These are phyloP conservation scores for Pisolithus orientalis DNA, from an alignment of 768 basidiomycete species.

Conservation along the genomic window DNA sequence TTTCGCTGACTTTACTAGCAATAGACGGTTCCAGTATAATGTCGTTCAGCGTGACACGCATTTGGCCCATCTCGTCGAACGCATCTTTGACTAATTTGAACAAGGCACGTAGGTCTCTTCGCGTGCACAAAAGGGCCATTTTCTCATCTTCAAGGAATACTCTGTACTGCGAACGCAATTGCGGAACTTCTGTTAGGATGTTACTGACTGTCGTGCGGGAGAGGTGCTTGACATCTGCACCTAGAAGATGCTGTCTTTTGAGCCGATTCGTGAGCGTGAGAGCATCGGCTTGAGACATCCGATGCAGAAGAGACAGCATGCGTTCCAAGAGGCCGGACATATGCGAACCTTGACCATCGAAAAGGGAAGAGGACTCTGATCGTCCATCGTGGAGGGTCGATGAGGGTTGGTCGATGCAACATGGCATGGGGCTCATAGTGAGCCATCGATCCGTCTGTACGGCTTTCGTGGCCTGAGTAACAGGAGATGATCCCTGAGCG, in stretches of 20 bases:
- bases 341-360: conserved; percentile 43
- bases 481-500: conserved; percentile 19
- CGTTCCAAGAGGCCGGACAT: conserved; percentile 59
- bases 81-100: conserved; percentile 83
- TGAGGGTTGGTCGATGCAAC: conserved; percentile 31
- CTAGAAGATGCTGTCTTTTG: conserved; percentile 82
- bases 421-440: conserved; percentile 26
- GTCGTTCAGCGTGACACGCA: conserved; percentile 82
- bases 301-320: conserved; percentile 54
- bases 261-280: conserved; percentile 83
- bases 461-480: conserved; percentile 53
- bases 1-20: conserved; percentile 66
- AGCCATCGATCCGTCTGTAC: conserved; percentile 59
- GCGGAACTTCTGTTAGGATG: conserved; percentile 63
- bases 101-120: conserved; percentile 75
- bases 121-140: conserved; percentile 51
- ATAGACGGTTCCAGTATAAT: conserved; percentile 81
- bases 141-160: conserved; percentile 71
- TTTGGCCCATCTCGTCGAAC: conserved; percentile 74
- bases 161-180: conserved; percentile 70
- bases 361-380: conserved; percentile 72
- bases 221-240: conserved; percentile 81
- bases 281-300: conserved; percentile 72
- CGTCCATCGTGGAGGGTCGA: conserved; percentile 50
- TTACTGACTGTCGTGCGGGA: conserved; percentile 74